Evolutionary conservation across 805 yeast genomes (phyloP), one percentile per base, ranked within the genome.

Genomic region (Candida nonsorbophila): DNA sequence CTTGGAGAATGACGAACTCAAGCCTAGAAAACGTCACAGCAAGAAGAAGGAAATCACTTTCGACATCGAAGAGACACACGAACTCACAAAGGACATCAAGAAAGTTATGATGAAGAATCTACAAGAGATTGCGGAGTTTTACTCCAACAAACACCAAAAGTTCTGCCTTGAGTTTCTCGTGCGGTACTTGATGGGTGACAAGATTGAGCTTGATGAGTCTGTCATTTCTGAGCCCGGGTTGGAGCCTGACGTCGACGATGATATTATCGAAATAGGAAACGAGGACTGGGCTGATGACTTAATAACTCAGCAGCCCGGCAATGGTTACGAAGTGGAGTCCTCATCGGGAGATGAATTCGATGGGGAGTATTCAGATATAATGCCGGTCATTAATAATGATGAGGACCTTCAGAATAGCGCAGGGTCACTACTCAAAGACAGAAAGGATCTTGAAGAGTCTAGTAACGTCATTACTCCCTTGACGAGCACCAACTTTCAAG

Each of bases 121-220:
- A 21, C 59, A 64, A 21, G 73, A 71, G 20, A 79, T 88, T 6
- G 59, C 84, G 0, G 51, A 49, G 2, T 69, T 67, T 30, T 79
- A 75, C 42, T 66, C 87, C 2, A 63, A 69, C 18, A 62, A 68
- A 20, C 53, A 60, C 30, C 73, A 75, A 17, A 62, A 65, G 36
- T 84, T 77, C 38, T 85, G 96, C 39, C 59, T 92, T 13, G 97
- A 92, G 47, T 79, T 83, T 1, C 76, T 88, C 42, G 52, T 90
- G 32, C 51, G 95, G 24, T 82, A 65, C 44, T 58, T 92, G 2
- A 62, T 87, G 62, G 98, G 98, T 3, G 97, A 86, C 40, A 72
- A 74, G 30, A 63, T 81, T 6, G 69, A 69, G 7, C 40, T 67
- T 20, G 72, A 67, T 20, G 44, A 49, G 1, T 28, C 49, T 16